Percentiles rank a stretch among this genome's conserved stretches.
Evolutionary conservation across 2,329 filamentous ascomycete species (phyloP).

Genomic region (Chrysoporthe puriensis): DNA sequence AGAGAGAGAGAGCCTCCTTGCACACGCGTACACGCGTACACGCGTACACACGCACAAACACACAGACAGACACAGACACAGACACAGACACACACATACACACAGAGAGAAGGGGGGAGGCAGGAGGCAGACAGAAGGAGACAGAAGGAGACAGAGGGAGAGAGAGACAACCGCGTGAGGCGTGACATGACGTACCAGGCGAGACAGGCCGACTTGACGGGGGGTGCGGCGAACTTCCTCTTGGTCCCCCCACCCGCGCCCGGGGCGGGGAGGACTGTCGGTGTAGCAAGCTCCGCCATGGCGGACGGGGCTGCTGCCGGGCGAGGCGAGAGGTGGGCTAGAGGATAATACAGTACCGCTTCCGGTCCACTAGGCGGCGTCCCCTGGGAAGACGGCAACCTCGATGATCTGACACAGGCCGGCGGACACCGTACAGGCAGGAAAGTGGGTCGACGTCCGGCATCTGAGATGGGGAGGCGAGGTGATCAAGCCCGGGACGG

Average conservation of each 20-base stretch:
- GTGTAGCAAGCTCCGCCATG: slow-evolving; percentile 30
- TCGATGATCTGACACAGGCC: neutral
- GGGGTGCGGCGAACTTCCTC: slow-evolving; percentile 51
- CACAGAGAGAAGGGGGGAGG: neutral
- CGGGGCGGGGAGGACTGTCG: slow-evolving; percentile 16
- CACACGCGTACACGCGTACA: no score
- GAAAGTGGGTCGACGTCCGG: slow-evolving; percentile 8
- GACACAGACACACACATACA: no score
- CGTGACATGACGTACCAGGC: slow-evolving; percentile 47
- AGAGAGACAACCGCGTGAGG: neutral
- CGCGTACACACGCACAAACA: no score
- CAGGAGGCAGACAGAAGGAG: neutral
- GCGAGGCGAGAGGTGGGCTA: neutral
- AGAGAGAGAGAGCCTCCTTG: neutral
- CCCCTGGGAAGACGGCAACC: neutral
- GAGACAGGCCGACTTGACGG: slow-evolving; percentile 55
- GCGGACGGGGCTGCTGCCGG: neutral
- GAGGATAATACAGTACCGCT: neutral
- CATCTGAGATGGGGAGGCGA: neutral
- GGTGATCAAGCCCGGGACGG: neutral
- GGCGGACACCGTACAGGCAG: neutral
- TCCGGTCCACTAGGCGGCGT: neutral
- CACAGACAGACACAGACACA: no score
- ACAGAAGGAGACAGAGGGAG: neutral
- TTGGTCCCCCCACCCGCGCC: slow-evolving; percentile 26